These are phyloP conservation scores for Acmispon strigosus DNA, from an alignment of 306 rosid species.

Conservation along the genomic window DNA sequence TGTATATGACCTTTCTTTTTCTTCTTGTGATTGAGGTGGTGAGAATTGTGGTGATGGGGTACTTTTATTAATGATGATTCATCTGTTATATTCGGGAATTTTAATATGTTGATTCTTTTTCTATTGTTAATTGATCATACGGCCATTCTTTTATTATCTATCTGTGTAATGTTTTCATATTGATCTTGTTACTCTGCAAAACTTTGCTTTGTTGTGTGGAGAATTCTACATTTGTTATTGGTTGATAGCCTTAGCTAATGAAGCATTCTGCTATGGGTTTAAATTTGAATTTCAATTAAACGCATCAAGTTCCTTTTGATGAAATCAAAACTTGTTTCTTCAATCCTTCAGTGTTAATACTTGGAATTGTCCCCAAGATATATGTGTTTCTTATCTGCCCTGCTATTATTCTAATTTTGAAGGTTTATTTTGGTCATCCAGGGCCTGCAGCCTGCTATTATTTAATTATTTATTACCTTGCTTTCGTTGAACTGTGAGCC, in stretches of 20 bases:
- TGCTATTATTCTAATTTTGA: not conserved
- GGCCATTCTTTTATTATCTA: conserved; percentile 15
- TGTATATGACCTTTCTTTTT: not conserved
- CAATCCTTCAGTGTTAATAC: not conserved
- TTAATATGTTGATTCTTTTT: conserved; percentile 2
- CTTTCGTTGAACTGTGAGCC: not conserved
- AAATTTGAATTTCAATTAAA: not conserved
- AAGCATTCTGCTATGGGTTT: not conserved
- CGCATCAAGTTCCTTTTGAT: not conserved
- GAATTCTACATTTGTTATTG: not conserved
- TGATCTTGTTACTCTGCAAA: not conserved
- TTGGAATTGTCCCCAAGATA: too few species aligned
- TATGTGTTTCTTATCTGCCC: too few species aligned
- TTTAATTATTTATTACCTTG: not conserved
- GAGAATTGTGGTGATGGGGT: not conserved
- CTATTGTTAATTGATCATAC: conserved; percentile 12
- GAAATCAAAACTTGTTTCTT: not conserved
- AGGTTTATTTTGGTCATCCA: not conserved
- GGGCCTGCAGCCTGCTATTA: not conserved
- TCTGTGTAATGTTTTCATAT: not conserved
- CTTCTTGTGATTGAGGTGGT: not conserved
- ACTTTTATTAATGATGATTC: not conserved
- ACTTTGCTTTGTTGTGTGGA: not conserved
- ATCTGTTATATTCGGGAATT: not conserved
- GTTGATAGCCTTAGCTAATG: not conserved